Evolutionary conservation across 768 basidiomycete species (phyloP).

Genomic region (Chalciporus chontae): DNA sequence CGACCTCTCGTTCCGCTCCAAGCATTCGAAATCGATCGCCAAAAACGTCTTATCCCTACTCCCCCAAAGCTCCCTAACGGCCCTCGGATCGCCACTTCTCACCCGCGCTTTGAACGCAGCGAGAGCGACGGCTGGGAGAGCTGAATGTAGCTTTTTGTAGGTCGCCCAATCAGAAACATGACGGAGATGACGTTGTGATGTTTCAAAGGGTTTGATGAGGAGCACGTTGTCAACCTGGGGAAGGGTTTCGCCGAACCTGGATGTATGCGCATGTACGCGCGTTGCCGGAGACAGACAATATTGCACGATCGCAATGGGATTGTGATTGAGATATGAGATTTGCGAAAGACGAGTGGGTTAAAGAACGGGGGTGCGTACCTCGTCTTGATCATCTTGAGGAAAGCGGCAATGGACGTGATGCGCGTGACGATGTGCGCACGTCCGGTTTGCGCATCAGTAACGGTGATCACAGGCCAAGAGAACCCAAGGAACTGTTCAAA

Average conservation of each 20-base stretch:
- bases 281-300: not conserved
- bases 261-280: not conserved
- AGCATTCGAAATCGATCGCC: slow-evolving; percentile 72
- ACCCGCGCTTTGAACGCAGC: slow-evolving; percentile 64
- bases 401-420: slow-evolving; percentile 64
- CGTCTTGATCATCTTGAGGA: slow-evolving; percentile 83
- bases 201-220: slow-evolving; percentile 66
- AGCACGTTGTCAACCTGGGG: slow-evolving; percentile 72
- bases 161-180: slow-evolving; percentile 62
- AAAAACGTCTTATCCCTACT: slow-evolving; percentile 70
- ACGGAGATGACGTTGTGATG: slow-evolving; percentile 61
- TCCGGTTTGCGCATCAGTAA: slow-evolving; percentile 70
- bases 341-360: not conserved
- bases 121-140: slow-evolving; percentile 66
- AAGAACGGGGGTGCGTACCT: slow-evolving; percentile 38
- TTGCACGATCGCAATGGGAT: not conserved
- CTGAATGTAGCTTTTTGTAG: slow-evolving; percentile 68
- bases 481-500: slow-evolving; percentile 79
- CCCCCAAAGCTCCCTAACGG: slow-evolving; percentile 66
- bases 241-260: slow-evolving; percentile 72
- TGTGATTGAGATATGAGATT: not conserved
- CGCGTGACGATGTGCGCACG: slow-evolving; percentile 80
- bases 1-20: slow-evolving; percentile 64
- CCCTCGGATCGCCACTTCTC: slow-evolving; percentile 59
- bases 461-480: slow-evolving; percentile 78